A percentile compares a stretch with the other conserved stretches of the same genome.
phyloP scores from a whole-genome alignment of 2,329 filamentous ascomycete genomes.

The Exophiala viscosa region DNA sequence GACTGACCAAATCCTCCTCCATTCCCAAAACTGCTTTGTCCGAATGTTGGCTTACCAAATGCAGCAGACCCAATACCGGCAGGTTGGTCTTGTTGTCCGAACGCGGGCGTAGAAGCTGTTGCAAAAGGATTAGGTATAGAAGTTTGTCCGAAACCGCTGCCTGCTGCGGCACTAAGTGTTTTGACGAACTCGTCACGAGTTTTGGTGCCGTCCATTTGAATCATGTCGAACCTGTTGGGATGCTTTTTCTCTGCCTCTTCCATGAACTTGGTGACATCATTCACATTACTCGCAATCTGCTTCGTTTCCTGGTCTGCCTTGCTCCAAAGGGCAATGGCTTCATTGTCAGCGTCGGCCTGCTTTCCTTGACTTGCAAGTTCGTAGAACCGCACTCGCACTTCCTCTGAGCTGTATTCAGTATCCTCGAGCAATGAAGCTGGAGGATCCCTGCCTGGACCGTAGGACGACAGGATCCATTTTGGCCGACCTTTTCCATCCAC shows the following conservation, averaged over 20 bases:
- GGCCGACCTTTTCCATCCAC: conserved; percentile 61
- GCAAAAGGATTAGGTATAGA: conserved; percentile 26
- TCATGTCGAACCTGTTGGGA: conserved; percentile 69
- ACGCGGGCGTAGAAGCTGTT: conserved; percentile 33
- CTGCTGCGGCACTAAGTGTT: conserved; percentile 7
- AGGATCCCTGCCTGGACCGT: conserved; percentile 71
- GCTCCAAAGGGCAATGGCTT: conserved; percentile 55
- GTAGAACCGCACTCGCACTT: conserved; percentile 72
- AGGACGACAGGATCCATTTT: conserved; percentile 81
- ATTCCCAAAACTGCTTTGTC: conserved; percentile 24
- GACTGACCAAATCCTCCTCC: conserved; percentile 1
- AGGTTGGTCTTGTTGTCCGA: conserved; percentile 38
- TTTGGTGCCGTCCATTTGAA: conserved; percentile 36
- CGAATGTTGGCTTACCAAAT: conserved; percentile 45
- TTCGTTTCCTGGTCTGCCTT: conserved; percentile 69
- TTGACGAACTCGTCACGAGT: conserved; percentile 31
- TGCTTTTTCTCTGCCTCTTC: conserved; percentile 64
- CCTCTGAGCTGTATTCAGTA: conserved; percentile 83
- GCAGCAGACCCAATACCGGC: conserved; percentile 31
- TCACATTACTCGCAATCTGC: conserved; percentile 63
- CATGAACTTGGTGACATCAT: conserved; percentile 69
- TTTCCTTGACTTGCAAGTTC: conserved; percentile 58
- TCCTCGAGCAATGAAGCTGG: conserved; percentile 84
- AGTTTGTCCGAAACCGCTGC: conserved; percentile 11
- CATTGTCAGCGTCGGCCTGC: conserved; percentile 48